Evolutionary conservation across 2,329 filamentous ascomycete species (phyloP).

Genomic region (Gnomoniopsis sp.): DNA sequence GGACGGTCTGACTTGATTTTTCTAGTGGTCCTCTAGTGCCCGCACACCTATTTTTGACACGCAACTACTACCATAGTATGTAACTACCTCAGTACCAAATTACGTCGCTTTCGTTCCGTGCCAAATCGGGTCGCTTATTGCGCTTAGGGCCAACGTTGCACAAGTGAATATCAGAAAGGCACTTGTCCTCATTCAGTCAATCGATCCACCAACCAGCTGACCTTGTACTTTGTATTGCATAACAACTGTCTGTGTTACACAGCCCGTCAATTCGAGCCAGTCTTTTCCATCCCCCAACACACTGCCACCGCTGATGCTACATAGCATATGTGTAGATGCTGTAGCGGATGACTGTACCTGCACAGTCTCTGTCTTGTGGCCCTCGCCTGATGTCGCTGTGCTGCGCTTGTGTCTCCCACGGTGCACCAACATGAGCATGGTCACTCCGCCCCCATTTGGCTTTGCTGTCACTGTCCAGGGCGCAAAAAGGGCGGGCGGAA

Average conservation of each 20-base stretch:
- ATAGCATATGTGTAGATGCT: neutral
- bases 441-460: neutral
- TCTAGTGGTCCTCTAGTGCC: neutral
- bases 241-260: neutral
- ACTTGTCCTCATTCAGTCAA: too few species aligned
- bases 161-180: too few species aligned
- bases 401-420: neutral
- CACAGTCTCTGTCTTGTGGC: conserved; percentile 4
- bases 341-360: conserved; percentile 14
- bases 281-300: neutral
- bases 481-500: conserved; percentile 12
- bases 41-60: conserved; percentile 3
- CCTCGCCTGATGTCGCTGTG: neutral
- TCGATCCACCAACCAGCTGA: too few species aligned
- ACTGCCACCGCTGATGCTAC: neutral
- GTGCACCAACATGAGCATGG: neutral
- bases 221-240: too few species aligned
- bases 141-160: too few species aligned
- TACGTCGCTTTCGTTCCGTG: too few species aligned
- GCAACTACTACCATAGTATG: neutral
- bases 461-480: neutral
- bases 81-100: too few species aligned
- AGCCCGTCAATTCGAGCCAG: neutral
- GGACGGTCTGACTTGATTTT: neutral
- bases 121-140: too few species aligned